Percentiles rank a stretch among this genome's conserved stretches.
Conservation (phyloP, 345 rosid species). For the Clarkia xantiana region DNA sequence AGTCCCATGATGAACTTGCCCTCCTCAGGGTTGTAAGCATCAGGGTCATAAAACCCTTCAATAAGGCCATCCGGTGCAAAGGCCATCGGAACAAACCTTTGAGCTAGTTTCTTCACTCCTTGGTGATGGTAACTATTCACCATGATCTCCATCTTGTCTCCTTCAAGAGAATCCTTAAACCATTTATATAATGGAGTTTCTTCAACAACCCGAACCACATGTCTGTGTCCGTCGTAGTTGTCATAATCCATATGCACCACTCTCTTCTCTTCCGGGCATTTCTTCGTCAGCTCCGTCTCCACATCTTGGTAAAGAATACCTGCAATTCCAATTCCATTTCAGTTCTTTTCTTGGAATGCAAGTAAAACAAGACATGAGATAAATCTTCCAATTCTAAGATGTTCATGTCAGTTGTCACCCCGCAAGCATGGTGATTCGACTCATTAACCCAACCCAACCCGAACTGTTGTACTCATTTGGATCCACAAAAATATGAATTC, state of each 20-base stretch:
- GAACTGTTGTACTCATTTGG: too few species aligned
- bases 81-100: conserved; percentile 68
- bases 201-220: conserved; percentile 36
- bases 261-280: conserved; percentile 14
- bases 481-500: too few species aligned
- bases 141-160: conserved; percentile 37
- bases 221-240: conserved; percentile 69
- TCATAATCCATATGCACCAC: conserved; percentile 57
- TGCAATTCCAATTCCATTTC: neutral
- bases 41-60: conserved; percentile 88
- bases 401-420: too few species aligned
- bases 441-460: too few species aligned
- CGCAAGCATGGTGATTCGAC: too few species aligned
- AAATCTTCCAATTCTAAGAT: too few species aligned
- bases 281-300: conserved; percentile 36
- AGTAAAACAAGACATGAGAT: too few species aligned
- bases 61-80: conserved; percentile 68
- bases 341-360: too few species aligned
- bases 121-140: conserved; percentile 92
- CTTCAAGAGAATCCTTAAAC: conserved; percentile 52
- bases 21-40: conserved; percentile 51
- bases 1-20: conserved; percentile 81
- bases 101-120: conserved; percentile 63
- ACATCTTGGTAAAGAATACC: conserved; percentile 52
- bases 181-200: conserved; percentile 50